Evolutionary conservation across 768 basidiomycete species (phyloP).

Genomic region (Tylopilus sp.): DNA sequence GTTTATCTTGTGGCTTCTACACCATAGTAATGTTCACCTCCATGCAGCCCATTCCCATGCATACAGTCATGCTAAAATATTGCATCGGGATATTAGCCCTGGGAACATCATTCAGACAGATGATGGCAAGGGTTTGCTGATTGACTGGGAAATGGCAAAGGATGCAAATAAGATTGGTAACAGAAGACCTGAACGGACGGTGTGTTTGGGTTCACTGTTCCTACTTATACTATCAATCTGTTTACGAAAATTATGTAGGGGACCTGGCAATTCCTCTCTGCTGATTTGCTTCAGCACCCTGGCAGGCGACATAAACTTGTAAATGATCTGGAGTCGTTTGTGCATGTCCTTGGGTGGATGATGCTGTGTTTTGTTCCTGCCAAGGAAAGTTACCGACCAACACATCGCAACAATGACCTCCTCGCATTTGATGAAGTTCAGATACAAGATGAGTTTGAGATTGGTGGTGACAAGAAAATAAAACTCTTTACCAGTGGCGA

Average conservation of each 20-base stretch:
- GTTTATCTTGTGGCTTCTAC: not conserved
- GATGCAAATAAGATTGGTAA: not conserved
- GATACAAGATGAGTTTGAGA: too few relatives aligned
- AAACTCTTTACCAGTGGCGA: too few relatives aligned
- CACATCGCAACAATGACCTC: too few relatives aligned
- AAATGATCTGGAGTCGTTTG: conserved; percentile 34
- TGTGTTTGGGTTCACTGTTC: not conserved
- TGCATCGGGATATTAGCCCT: conserved; percentile 30
- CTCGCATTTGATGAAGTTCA: too few relatives aligned
- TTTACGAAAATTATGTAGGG: not conserved
- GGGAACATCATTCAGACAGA: conserved; percentile 23
- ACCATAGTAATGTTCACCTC: not conserved
- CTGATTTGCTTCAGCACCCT: conserved; percentile 15
- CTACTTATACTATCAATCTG: too few relatives aligned
- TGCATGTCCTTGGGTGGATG: conserved; percentile 11
- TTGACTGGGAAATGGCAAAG: conserved; percentile 27
- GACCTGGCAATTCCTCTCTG: conserved; percentile 11
- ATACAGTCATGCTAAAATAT: conserved; percentile 5
- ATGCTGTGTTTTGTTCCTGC: not conserved
- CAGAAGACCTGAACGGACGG: not conserved
- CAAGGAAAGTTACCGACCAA: not conserved
- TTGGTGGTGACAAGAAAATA: too few relatives aligned
- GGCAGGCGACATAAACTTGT: conserved; percentile 19
- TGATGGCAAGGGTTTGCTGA: conserved; percentile 17
- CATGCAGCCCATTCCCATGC: conserved; percentile 22